These are phyloP conservation scores for Boechera retrofracta DNA, from an alignment of 345 rosid species.

Conservation along the genomic window DNA sequence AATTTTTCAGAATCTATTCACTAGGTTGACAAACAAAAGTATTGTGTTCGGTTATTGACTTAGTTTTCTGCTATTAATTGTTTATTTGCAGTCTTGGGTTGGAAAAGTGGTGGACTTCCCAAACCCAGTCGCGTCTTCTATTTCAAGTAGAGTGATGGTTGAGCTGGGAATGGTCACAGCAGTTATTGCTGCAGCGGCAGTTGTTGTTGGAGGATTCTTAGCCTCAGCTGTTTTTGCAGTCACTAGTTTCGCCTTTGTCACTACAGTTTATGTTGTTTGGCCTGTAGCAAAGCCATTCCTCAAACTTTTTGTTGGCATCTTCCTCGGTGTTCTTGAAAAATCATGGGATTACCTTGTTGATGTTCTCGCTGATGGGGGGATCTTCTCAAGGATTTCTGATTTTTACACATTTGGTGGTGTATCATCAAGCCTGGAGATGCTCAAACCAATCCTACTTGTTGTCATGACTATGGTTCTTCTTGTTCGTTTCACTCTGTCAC, in stretches of 20 bases:
- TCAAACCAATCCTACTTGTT: slow-evolving; percentile 73
- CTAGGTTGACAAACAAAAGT: slow-evolving; percentile 25
- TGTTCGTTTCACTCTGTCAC: slow-evolving; percentile 87
- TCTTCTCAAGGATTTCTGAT: slow-evolving; percentile 65
- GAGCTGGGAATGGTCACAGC: slow-evolving; percentile 95
- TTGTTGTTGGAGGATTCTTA: slow-evolving; percentile 81
- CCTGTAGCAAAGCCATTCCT: slow-evolving; percentile 78
- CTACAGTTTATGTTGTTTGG: slow-evolving; percentile 81
- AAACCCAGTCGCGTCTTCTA: slow-evolving; percentile 87
- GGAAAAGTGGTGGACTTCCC: slow-evolving; percentile 77
- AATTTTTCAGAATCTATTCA: neutral
- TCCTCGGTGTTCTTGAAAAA: slow-evolving; percentile 62
- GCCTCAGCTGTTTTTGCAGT: slow-evolving; percentile 89
- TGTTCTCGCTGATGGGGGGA: slow-evolving; percentile 67
- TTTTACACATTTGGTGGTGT: slow-evolving; percentile 80
- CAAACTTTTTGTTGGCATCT: slow-evolving; percentile 63
- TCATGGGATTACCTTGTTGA: slow-evolving; percentile 69
- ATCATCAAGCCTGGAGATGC: slow-evolving; percentile 79
- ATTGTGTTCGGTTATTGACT: slow-evolving; percentile 23
- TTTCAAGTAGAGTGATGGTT: slow-evolving; percentile 94
- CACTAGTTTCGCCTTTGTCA: slow-evolving; percentile 73
- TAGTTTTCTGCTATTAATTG: slow-evolving; percentile 11
- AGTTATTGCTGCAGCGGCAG: slow-evolving; percentile 84
- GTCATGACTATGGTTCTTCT: slow-evolving; percentile 87
- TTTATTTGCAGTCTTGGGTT: slow-evolving; percentile 72